Evolutionary conservation across 1,139 yeast genomes (phyloP).

Genomic region (Yamadazyma triangularis): DNA sequence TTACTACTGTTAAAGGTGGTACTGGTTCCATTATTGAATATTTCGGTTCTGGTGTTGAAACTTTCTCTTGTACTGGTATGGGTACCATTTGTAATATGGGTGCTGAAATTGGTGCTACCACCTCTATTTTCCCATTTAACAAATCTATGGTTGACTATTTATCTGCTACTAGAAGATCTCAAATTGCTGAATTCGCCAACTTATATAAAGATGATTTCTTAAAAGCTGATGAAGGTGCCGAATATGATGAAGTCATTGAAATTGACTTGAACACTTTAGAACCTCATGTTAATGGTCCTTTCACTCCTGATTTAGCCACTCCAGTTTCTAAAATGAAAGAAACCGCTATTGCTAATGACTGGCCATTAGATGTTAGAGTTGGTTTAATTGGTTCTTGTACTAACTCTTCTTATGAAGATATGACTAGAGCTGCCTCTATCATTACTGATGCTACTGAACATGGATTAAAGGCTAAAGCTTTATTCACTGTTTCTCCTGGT

Average conservation of each 20-base stretch:
- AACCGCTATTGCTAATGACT: constrained; percentile 79
- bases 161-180: constrained; percentile 80
- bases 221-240: constrained; percentile 90
- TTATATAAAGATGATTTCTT: constrained; percentile 73
- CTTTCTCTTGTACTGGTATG: constrained; percentile 99
- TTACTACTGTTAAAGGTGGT: constrained; percentile 98
- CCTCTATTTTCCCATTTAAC: constrained; percentile 97
- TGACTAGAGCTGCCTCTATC: constrained; percentile 96
- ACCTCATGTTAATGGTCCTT: constrained; percentile 98
- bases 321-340: constrained; percentile 92
- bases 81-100: constrained; percentile 99
- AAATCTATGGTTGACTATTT: constrained; percentile 85
- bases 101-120: constrained; percentile 99
- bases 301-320: constrained; percentile 98
- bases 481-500: constrained; percentile 97
- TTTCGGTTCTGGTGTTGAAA: constrained; percentile 94
- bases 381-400: constrained; percentile 99
- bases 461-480: constrained; percentile 86
- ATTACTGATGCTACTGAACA: constrained; percentile 86
- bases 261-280: constrained; percentile 92
- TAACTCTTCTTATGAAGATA: constrained; percentile 98
- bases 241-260: constrained; percentile 94
- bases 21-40: constrained; percentile 97
- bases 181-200: constrained; percentile 79
- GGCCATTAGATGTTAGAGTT: constrained; percentile 94